Percentiles rank a stretch among this genome's conserved stretches.
These are phyloP conservation scores for Silene coronaria DNA, from an alignment of 179 eudicot genomes.

Conservation along the genomic window DNA sequence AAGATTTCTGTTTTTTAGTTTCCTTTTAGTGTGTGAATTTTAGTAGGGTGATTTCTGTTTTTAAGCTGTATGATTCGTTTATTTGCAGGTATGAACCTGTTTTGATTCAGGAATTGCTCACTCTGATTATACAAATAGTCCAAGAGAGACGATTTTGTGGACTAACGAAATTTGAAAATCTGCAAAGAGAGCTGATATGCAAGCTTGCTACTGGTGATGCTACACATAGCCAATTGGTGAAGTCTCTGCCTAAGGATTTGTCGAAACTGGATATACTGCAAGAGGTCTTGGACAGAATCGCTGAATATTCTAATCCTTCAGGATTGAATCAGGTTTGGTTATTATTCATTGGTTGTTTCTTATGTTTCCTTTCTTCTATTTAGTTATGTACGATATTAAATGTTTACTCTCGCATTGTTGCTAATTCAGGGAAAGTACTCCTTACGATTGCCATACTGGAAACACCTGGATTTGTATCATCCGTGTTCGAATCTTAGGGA, in stretches of 20 bases:
- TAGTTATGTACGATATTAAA: background rate
- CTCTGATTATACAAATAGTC: conserved; percentile 78
- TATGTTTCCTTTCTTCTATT: background rate
- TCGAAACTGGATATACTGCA: conserved; percentile 58
- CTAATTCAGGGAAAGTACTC: conserved; percentile 76
- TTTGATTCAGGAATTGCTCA: conserved; percentile 79
- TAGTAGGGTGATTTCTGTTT: background rate
- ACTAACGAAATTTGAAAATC: conserved; percentile 51
- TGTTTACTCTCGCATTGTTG: background rate
- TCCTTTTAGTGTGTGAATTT: background rate
- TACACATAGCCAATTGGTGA: conserved; percentile 86
- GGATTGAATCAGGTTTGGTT: conserved; percentile 85
- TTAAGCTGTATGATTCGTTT: background rate
- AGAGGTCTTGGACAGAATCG: conserved; percentile 62
- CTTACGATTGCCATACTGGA: conserved; percentile 68
- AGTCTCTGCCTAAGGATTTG: conserved; percentile 78
- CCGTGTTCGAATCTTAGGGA: conserved; percentile 91
- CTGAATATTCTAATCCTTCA: conserved; percentile 80
- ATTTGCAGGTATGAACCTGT: conserved; percentile 83
- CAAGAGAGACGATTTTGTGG: conserved; percentile 95
- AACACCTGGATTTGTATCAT: conserved; percentile 89
- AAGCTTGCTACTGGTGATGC: conserved; percentile 89
- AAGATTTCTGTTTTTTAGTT: background rate
- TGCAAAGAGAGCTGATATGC: conserved; percentile 77
- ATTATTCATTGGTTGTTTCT: background rate